Base-by-base conservation (phyloP, 75 land plant species). In the Chamaecyparis obtusa region DNA sequence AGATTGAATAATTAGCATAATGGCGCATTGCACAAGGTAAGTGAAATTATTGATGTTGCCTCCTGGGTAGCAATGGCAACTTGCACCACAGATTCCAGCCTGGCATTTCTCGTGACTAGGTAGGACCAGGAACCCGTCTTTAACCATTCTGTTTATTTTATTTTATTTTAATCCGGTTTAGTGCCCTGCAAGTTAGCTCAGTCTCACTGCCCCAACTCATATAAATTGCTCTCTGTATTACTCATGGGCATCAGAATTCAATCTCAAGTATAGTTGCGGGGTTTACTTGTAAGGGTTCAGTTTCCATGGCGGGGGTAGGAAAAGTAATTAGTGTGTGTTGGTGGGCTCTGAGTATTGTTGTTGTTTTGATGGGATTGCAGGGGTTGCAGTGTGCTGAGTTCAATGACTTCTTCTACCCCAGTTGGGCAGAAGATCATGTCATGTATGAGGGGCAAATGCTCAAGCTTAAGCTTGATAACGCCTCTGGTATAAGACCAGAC, bases 341-440 rank as follows among this genome's bases (percentile, higher is more conserved):
- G 83, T 81, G 83, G 83, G 54, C 14, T 32, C 0, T 64, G 1
- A 7, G 1, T 78, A 39, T 78, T 2, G 8, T 0, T 39, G 44
- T 39, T 1, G 24, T 81, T 27, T 46, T 81, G 15, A n/a, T 44
- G 49, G 33, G 3, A 13, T 21, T 78, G 10, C 10, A 37, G 81
- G 46, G 54, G 0, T 81, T 33, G 11, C 83, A n/a, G 1, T 46
- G 83, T 44, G 83, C 49, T 1, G 30, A n/a, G 44, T 89, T 87
- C 33, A 56, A 17, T 36, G 90, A 91, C 1, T 85, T 87, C n/a
- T 86, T 89, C 54, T 85, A 89, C 51, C 78, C 87, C 27, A 85
- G 84, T 57, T 89, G 92, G 92, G 92, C 90, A 2, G 57, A 86
- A 21, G 92, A 91, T 83, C 92, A 91, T 81, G 87, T 91, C 16